Evolutionary conservation across 768 basidiomycete genomes (phyloP), one percentile per base, ranked within the genome.

Genomic region (Leucocoprinus sp.): DNA sequence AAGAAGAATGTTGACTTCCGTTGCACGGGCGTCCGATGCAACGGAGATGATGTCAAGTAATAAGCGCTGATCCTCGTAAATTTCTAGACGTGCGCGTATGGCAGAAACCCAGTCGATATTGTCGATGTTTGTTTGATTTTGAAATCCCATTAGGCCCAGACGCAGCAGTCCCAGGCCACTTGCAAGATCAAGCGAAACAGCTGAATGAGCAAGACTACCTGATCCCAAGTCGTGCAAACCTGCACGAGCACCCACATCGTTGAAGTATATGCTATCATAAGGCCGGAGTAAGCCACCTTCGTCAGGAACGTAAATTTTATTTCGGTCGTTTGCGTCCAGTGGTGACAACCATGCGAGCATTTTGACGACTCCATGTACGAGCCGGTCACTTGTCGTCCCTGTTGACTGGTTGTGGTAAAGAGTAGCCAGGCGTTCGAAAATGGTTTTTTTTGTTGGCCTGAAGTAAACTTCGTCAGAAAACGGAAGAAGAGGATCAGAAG

Each of bases 11-110:
- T 57, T 52, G 45, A 77, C 71, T 15, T 57, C 52, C 3, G 61
- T 66, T 0, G 76, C 76, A 6, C 55, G 56, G 0, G 75, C 75
- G 51, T 77, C 75, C 4, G 61, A 60, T 1, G 76, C 76, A 47
- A 78, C 77, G 1, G 76, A 75, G 2, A 79, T 49, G 50, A 76
- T 74, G 44, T 79, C 76, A 1, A 64, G 64, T 23, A 70, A 54
- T 5, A 74, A 64, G 40, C 75, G 71, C 4, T 61, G 58, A 4
- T 63, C 60, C 4, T 60, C 61, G 39, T 77, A 77, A 14, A 69
- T 61, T n/a, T 51, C 55, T 12, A 78, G 55, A 0, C 64, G 65
- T 8, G 67, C 65, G 5, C 58, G 56, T 15, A 79, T 74, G 1
- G 70, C 68, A 1, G 67, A 67, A 24, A 14, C 28, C 62, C 75